Evolutionary conservation across 2,329 filamentous ascomycete species (phyloP).

Genomic region (Claviceps sp.): DNA sequence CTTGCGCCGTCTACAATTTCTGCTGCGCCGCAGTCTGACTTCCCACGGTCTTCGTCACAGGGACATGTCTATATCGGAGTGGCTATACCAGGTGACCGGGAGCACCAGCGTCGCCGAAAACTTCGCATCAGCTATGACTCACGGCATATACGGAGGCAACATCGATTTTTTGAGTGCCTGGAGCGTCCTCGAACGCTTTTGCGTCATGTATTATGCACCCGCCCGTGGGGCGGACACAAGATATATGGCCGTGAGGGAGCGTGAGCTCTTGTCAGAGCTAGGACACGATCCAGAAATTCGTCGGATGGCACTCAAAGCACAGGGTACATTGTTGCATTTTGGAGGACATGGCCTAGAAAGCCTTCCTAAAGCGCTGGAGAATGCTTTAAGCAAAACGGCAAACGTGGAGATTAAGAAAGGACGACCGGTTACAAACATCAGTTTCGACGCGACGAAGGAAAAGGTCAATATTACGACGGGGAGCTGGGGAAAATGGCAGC

Average conservation of each 20-base stretch:
- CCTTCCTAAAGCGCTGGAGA: constrained; percentile 40
- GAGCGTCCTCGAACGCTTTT: constrained; percentile 30
- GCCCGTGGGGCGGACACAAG: constrained; percentile 27
- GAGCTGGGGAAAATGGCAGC: neutral
- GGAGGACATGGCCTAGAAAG: constrained; percentile 47
- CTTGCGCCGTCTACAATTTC: constrained; percentile 10
- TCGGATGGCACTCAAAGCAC: constrained; percentile 17
- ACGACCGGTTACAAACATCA: constrained; percentile 33
- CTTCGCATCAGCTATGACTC: constrained; percentile 58
- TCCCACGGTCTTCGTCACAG: constrained; percentile 5
- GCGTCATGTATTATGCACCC: constrained; percentile 18
- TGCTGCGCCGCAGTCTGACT: constrained; percentile 4
- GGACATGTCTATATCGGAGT: constrained; percentile 24
- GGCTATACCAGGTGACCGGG: constrained; percentile 19
- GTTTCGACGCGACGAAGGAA: constrained; percentile 21
- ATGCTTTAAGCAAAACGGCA: constrained; percentile 31
- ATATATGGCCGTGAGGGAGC: constrained; percentile 19
- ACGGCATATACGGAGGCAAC: constrained; percentile 90
- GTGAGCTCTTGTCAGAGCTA: constrained; percentile 15
- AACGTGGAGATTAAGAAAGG: constrained; percentile 48
- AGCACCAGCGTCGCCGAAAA: constrained; percentile 46
- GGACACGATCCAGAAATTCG: constrained; percentile 16
- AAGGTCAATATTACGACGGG: constrained; percentile 20
- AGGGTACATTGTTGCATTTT: constrained; percentile 22
- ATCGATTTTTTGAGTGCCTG: constrained; percentile 66